Percentiles rank a stretch among this genome's conserved stretches.
Evolutionary conservation across 331 rosid species (phyloP).

Genomic region (Stylosanthes scabra): DNA sequence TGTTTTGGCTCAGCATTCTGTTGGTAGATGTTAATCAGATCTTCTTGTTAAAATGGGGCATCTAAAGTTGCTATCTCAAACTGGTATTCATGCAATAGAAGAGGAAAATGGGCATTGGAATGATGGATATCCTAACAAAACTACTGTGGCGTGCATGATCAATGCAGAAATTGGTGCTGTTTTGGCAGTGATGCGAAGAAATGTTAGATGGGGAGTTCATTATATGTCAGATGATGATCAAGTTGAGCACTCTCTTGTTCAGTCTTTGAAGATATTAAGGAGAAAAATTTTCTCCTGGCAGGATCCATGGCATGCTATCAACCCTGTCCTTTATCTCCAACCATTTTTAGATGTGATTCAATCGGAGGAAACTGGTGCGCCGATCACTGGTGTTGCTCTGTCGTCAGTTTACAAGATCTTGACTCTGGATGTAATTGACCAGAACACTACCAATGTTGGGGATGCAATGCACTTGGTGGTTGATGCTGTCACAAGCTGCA

Average conservation of each 20-base stretch:
- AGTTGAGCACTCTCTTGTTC: conserved; percentile 84
- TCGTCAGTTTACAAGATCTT: too few species aligned
- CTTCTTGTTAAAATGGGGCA: conserved; percentile 75
- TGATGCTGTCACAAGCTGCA: conserved; percentile 91
- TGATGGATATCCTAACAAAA: conserved; percentile 58
- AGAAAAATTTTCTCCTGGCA: conserved; percentile 61
- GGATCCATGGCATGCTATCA: too few species aligned
- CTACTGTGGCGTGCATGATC: conserved; percentile 89
- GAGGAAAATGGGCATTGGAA: conserved; percentile 75
- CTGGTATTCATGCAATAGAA: conserved; percentile 74
- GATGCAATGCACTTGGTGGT: conserved; percentile 70
- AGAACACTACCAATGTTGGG: too few species aligned
- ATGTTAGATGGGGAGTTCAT: conserved; percentile 94
- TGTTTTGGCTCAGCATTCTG: conserved; percentile 26
- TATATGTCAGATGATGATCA: conserved; percentile 95
- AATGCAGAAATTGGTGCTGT: conserved; percentile 97
- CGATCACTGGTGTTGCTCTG: too few species aligned
- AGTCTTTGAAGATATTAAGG: conserved; percentile 79
- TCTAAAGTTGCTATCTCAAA: conserved; percentile 63
- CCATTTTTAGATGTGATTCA: too few species aligned
- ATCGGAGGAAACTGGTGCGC: too few species aligned
- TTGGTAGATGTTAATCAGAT: conserved; percentile 39
- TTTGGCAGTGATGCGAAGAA: conserved; percentile 97
- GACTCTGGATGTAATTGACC: too few species aligned
- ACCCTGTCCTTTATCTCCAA: too few species aligned